Evolutionary conservation across 192 early-diverging fungal genomes (phyloP).

Genomic region (Piromyces finnis): DNA sequence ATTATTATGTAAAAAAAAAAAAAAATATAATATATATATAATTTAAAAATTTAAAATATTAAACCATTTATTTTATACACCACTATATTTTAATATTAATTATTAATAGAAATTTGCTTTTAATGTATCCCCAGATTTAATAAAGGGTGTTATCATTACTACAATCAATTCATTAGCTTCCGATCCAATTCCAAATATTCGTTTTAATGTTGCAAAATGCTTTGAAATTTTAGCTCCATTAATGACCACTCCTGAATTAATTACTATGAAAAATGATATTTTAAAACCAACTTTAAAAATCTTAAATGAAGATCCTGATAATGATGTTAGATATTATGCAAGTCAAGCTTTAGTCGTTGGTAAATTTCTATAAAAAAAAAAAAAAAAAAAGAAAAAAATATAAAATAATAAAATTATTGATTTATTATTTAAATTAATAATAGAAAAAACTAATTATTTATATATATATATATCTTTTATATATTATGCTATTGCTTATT

Average conservation of each 20-base stretch:
- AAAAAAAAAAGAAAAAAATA: too few species aligned
- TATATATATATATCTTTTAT: too few species aligned
- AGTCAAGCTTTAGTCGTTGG: constrained; percentile 35
- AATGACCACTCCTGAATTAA: constrained; percentile 41
- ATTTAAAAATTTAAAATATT: too few species aligned
- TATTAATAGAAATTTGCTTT: constrained; percentile 60
- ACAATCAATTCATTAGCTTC: constrained; percentile 61
- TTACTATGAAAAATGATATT: constrained; percentile 34
- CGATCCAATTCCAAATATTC: constrained; percentile 97
- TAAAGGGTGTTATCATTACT: constrained; percentile 76
- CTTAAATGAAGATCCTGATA: constrained; percentile 73
- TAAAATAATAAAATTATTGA: too few species aligned
- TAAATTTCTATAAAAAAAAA: too few species aligned
- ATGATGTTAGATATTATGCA: constrained; percentile 88
- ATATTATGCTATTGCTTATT: too few species aligned
- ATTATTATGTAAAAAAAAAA: too few species aligned
- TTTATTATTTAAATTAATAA: too few species aligned
- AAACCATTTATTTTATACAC: too few species aligned
- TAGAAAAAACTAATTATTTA: too few species aligned
- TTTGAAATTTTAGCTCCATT: constrained; percentile 68
- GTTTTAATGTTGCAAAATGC: constrained; percentile 97
- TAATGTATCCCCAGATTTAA: constrained; percentile 70
- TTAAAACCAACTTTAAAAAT: constrained; percentile 69
- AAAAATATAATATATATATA: too few species aligned
- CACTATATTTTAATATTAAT: too few species aligned